phyloP scores from a whole-genome alignment of 2,329 filamentous ascomycete species.

The Dactylellina haptotyla region DNA sequence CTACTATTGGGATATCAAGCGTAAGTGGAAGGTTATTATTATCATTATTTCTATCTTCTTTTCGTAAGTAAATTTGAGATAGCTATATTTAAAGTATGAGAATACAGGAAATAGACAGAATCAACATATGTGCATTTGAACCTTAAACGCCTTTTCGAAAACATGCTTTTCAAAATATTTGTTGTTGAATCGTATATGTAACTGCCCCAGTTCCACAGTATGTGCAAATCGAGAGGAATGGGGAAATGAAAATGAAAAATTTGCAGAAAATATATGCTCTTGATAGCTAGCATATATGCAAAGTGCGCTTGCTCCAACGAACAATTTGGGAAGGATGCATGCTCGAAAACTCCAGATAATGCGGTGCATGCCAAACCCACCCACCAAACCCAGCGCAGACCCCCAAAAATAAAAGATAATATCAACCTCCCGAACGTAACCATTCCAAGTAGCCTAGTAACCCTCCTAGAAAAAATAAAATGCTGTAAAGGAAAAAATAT shows the following conservation, averaged over 20 bases:
- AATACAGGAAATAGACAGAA: not conserved
- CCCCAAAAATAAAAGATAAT: too few species aligned
- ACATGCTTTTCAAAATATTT: too few species aligned
- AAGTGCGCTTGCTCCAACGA: too few species aligned
- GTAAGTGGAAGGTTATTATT: not conserved
- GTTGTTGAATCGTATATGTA: not conserved
- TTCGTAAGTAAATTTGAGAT: not conserved
- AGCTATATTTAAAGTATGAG: not conserved
- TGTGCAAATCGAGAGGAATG: not conserved
- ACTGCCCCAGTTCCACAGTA: not conserved
- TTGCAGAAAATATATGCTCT: too few species aligned
- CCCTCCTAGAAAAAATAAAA: slow-evolving; percentile 1
- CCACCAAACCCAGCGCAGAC: too few species aligned
- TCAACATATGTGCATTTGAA: not conserved
- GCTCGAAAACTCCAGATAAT: too few species aligned
- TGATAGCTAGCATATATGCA: too few species aligned
- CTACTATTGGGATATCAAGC: not conserved
- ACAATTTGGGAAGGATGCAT: too few species aligned
- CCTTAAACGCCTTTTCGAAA: not conserved
- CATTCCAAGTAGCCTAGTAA: too few species aligned
- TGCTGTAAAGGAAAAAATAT: not conserved
- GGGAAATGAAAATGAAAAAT: too few species aligned
- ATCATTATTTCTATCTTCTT: not conserved
- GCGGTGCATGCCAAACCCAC: too few species aligned
- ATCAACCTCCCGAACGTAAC: too few species aligned